Evolutionary conservation across 2,329 filamentous ascomycete species (phyloP).

Genomic region (Penicillium glabrum): DNA sequence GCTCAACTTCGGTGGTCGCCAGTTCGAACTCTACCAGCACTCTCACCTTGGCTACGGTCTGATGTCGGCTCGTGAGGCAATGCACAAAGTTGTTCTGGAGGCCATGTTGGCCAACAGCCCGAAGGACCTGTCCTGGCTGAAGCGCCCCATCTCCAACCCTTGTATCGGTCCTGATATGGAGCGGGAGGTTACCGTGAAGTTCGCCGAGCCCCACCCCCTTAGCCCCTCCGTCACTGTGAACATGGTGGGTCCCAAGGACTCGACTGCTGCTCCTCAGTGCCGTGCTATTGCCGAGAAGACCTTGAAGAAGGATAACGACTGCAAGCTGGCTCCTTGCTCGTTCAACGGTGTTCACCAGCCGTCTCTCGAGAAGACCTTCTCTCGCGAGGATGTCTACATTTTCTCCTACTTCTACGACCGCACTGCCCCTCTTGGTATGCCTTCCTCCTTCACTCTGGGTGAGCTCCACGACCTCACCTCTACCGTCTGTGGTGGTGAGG

Average conservation of each 20-base stretch:
- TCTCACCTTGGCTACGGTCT: slow-evolving; percentile 96
- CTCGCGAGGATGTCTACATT: slow-evolving; percentile 88
- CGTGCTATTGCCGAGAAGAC: slow-evolving; percentile 88
- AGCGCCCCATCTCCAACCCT: slow-evolving; percentile 73
- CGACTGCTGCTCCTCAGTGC: slow-evolving; percentile 77
- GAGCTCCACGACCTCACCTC: slow-evolving; percentile 85
- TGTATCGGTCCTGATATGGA: slow-evolving; percentile 81
- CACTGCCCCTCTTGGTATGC: slow-evolving; percentile 91
- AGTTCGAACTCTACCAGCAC: slow-evolving; percentile 95
- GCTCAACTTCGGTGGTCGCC: slow-evolving; percentile 82
- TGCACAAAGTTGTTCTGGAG: slow-evolving; percentile 74
- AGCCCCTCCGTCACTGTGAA: slow-evolving; percentile 68
- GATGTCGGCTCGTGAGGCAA: slow-evolving; percentile 87
- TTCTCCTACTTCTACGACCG: slow-evolving; percentile 99
- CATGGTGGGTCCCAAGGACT: slow-evolving; percentile 77
- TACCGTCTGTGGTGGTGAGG: slow-evolving; percentile 78
- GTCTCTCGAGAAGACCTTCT: slow-evolving; percentile 85
- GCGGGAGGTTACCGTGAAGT: slow-evolving; percentile 69
- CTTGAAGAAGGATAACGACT: slow-evolving; percentile 80
- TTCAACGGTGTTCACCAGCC: slow-evolving; percentile 98
- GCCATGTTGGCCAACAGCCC: slow-evolving; percentile 66
- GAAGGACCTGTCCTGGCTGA: slow-evolving; percentile 65
- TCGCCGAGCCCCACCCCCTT: slow-evolving; percentile 66
- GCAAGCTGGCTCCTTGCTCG: slow-evolving; percentile 85
- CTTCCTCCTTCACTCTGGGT: slow-evolving; percentile 89